Evolutionary conservation across 805 yeast species (phyloP).

Genomic region (Yamadazyma endophytica): DNA sequence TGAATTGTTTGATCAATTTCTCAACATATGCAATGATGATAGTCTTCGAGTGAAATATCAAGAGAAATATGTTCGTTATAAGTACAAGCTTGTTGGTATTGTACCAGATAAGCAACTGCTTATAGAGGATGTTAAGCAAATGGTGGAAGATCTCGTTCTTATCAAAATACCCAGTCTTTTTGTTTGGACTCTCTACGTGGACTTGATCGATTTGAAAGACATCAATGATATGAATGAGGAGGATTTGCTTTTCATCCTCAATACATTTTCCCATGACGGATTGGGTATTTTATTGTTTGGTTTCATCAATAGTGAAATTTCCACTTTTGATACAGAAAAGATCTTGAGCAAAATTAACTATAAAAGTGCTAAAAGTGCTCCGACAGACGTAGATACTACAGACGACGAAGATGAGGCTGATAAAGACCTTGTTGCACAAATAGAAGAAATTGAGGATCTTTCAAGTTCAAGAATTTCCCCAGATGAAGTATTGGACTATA

Average conservation of each 20-base stretch:
- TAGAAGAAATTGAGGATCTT: slow-evolving; percentile 11
- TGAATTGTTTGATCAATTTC: slow-evolving; percentile 47
- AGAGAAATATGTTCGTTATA: slow-evolving; percentile 53
- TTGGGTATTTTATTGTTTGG: slow-evolving; percentile 61
- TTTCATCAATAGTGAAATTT: slow-evolving; percentile 62
- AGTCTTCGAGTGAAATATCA: slow-evolving; percentile 54
- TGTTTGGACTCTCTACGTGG: slow-evolving; percentile 73
- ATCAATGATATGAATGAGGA: slow-evolving; percentile 45
- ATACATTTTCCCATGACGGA: slow-evolving; percentile 56
- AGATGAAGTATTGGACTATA: slow-evolving; percentile 47
- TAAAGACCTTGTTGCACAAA: slow-evolving; percentile 13
- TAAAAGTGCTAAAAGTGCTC: slow-evolving; percentile 10
- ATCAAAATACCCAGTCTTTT: slow-evolving; percentile 56
- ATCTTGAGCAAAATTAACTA: slow-evolving; percentile 15
- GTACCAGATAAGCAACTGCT: slow-evolving; percentile 46
- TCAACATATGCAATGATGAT: slow-evolving; percentile 61
- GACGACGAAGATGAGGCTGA: slow-evolving; percentile 10
- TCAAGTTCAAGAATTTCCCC: slow-evolving; percentile 23
- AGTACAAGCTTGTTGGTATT: slow-evolving; percentile 48
- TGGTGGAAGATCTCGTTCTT: slow-evolving; percentile 69
- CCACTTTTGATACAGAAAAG: slow-evolving; percentile 47
- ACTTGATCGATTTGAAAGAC: slow-evolving; percentile 60
- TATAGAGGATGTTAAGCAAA: slow-evolving; percentile 43
- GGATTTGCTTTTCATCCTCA: slow-evolving; percentile 48
- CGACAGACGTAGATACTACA: slow-evolving; percentile 8